These are phyloP conservation scores for Agrocybe chaxingu DNA, from an alignment of 768 basidiomycete genomes.

Conservation along the genomic window DNA sequence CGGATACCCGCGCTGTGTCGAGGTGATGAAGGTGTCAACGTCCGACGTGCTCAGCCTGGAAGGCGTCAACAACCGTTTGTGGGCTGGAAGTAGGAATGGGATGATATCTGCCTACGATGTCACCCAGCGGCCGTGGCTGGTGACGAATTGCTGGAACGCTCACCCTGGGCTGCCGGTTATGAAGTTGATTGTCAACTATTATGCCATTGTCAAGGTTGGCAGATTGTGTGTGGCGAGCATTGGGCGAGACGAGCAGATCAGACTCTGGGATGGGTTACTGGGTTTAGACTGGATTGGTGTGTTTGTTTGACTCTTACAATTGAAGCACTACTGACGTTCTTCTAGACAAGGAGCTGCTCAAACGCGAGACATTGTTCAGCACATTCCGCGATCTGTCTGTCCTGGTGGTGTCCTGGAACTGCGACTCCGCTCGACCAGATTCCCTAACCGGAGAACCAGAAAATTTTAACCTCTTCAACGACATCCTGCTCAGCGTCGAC, in stretches of 20 bases:
- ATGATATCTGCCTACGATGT: slow-evolving; percentile 81
- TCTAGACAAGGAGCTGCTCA: slow-evolving; percentile 71
- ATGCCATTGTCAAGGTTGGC: slow-evolving; percentile 66
- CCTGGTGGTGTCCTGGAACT: slow-evolving; percentile 89
- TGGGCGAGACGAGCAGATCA: slow-evolving; percentile 69
- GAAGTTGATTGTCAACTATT: slow-evolving; percentile 66
- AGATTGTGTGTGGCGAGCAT: slow-evolving; percentile 71
- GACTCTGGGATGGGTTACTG: slow-evolving; percentile 89
- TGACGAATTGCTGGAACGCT: slow-evolving; percentile 86
- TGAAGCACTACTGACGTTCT: background rate
- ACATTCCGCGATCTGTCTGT: slow-evolving; percentile 73
- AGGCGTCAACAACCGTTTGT: slow-evolving; percentile 80
- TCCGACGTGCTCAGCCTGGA: slow-evolving; percentile 83
- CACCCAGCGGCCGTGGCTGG: slow-evolving; percentile 69
- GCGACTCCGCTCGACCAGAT: slow-evolving; percentile 84
- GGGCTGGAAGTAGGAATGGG: slow-evolving; percentile 86
- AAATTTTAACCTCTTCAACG: slow-evolving; percentile 81
- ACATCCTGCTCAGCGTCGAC: slow-evolving; percentile 69
- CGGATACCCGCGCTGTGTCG: slow-evolving; percentile 61
- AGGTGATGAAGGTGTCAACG: slow-evolving; percentile 75
- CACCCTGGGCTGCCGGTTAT: slow-evolving; percentile 66
- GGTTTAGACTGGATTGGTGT: slow-evolving; percentile 84
- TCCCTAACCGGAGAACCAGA: slow-evolving; percentile 58
- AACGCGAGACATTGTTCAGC: slow-evolving; percentile 75
- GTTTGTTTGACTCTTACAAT: slow-evolving; percentile 22